Conservation (phyloP, 495 filamentous ascomycete genomes). For the Tuber calosporum region DNA sequence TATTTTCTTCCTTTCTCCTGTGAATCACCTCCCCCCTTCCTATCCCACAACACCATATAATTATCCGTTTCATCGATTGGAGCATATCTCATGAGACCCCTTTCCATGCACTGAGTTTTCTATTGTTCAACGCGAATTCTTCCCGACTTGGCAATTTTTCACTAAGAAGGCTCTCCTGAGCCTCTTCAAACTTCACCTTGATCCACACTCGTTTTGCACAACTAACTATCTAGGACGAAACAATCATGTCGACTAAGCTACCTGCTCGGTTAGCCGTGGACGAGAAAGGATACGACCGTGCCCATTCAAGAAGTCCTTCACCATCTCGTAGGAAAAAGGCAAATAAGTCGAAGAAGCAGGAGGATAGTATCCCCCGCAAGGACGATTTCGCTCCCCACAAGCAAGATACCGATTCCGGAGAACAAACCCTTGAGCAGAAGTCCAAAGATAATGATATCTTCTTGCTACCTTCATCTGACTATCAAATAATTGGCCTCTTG, state of each 20-base stretch:
- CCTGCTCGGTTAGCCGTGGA: conserved; percentile 32
- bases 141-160: conserved; percentile 20
- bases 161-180: conserved; percentile 10
- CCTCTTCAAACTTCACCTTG: not conserved
- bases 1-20: not conserved
- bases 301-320: conserved; percentile 29
- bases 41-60: not conserved
- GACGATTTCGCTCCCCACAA: not conserved
- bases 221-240: conserved; percentile 12
- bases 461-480: conserved; percentile 71
- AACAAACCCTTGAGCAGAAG: conserved; percentile 7
- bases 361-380: not conserved
- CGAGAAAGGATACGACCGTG: conserved; percentile 26
- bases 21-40: not conserved
- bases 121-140: not conserved
- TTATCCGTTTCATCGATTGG: not conserved
- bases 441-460: conserved; percentile 65
- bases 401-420: conserved; percentile 2
- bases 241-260: conserved; percentile 30
- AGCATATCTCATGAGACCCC: not conserved
- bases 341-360: conserved; percentile 12
- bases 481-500: conserved; percentile 61
- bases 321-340: conserved; percentile 25
- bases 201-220: not conserved
- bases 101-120: not conserved